Base-by-base conservation (phyloP, 179 eudicot genomes). In the Gypsophila paniculata region DNA sequence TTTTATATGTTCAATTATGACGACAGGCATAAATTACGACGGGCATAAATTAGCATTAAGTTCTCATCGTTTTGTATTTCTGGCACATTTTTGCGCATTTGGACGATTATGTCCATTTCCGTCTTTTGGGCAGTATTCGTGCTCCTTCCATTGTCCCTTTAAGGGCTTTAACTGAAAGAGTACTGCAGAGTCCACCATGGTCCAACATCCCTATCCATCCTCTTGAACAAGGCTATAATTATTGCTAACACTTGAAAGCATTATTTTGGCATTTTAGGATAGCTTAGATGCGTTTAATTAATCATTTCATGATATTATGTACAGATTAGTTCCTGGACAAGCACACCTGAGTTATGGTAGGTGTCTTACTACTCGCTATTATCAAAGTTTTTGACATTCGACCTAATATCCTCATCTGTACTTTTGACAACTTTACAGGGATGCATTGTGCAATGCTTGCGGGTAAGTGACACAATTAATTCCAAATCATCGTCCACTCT, bases 391-490 rank as follows among this genome's bases (percentile, higher is more conserved):
- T 57, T 21, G 6, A 42, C 55, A 25, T 26, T 61, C 14, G 32
- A 29, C 46, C 52, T 23, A 21, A 13, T 15, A 51, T 69, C 54
- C 72, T 78, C 54, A 77, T 73, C 61, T 38, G 60, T 26, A 53
- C 67, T 59, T 19, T 25, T 75, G 67, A 59, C 73, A 63, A 68
- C 57, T 76, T 62, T 76, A 80, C 96, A 93, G 98, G 98, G 71
- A 68, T 93, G 72, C 97, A 91, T 70, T 93, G 98, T 77, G 98
- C 97, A 19, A 71, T 83, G 71, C 97, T 93, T 77, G 98, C 98
- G 39, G 98, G 98, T 91, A 89, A 23, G 86, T 73, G 3, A 61
- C 21, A 48, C 23, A 48, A 38, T 46, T 63, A n/a, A 48, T 29
- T 44, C 10, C 11, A 6, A 23, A 68, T 57, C 19, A 25, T 3